Evolutionary conservation across 305 asterid genomes (phyloP).

Genomic region (Fraxinus paxiana): DNA sequence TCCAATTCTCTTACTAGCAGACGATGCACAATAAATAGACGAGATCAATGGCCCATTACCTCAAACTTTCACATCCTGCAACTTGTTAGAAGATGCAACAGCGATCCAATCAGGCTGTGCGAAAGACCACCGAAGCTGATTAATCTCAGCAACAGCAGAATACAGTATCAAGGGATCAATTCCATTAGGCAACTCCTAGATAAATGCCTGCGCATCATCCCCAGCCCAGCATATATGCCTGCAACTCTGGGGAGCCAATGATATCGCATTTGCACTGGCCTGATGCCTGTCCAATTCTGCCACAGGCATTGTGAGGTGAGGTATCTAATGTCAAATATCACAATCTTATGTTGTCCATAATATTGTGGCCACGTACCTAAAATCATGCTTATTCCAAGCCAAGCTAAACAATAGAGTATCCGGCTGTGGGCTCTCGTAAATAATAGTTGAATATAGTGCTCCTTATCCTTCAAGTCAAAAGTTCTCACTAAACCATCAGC

Average conservation of each 20-base stretch:
- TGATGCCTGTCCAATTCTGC: background rate
- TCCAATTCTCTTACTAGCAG: background rate
- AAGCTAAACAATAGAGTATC: background rate
- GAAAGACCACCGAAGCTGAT: background rate
- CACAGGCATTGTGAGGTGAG: background rate
- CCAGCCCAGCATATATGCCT: background rate
- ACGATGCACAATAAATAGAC: too few species aligned
- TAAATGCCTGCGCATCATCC: background rate
- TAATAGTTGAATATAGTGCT: conserved; percentile 75
- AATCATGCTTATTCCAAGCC: background rate
- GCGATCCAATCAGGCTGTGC: background rate
- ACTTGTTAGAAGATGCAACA: background rate
- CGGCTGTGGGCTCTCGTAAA: conserved; percentile 44
- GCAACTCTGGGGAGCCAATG: background rate
- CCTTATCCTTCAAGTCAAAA: conserved; percentile 72
- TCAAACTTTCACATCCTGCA: background rate
- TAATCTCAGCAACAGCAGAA: background rate
- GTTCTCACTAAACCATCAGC: conserved; percentile 85
- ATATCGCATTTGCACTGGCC: background rate
- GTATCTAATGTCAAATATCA: background rate
- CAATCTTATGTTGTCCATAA: background rate
- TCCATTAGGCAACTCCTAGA: background rate
- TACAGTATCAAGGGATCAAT: background rate
- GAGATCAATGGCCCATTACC: too few species aligned
- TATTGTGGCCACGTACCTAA: background rate